A percentile compares a stretch with the other conserved stretches of the same genome.
Evolutionary conservation across 768 basidiomycete species (phyloP).

Genomic region (Hirschioporus abietinus): DNA sequence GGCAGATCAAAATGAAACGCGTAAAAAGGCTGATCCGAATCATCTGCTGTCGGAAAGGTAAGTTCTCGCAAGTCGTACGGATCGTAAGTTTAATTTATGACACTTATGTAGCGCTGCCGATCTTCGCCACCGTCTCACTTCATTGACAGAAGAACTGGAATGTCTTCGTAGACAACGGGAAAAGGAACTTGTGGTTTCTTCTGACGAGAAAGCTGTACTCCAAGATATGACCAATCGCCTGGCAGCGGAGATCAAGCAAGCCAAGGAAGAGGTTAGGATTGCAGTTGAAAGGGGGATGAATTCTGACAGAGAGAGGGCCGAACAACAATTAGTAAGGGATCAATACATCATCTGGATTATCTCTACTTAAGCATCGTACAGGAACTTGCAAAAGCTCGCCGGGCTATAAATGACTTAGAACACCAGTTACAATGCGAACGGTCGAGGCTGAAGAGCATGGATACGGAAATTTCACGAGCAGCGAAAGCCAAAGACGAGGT

Average conservation of each 20-base stretch:
- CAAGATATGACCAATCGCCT: constrained; percentile 67
- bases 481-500: constrained; percentile 65
- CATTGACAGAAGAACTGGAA: background rate
- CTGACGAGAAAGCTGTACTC: constrained; percentile 68
- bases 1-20: background rate
- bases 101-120: background rate
- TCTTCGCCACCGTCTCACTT: background rate
- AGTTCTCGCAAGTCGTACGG: background rate
- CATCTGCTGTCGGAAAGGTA: background rate
- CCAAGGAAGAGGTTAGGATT: constrained; percentile 52
- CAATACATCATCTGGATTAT: background rate
- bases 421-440: constrained; percentile 67
- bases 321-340: constrained; percentile 50
- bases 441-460: constrained; percentile 53
- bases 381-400: constrained; percentile 69
- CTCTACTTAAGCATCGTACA: constrained; percentile 21
- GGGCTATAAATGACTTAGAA: constrained; percentile 64
- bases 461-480: constrained; percentile 55
- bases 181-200: constrained; percentile 53
- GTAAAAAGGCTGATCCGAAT: background rate
- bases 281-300: constrained; percentile 48
- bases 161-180: constrained; percentile 48
- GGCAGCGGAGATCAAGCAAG: constrained; percentile 51
- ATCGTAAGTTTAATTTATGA: background rate
- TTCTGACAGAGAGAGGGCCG: constrained; percentile 41